phyloP scores from a whole-genome alignment of 78 protist genomes.

The Chrysochromulina parva region DNA sequence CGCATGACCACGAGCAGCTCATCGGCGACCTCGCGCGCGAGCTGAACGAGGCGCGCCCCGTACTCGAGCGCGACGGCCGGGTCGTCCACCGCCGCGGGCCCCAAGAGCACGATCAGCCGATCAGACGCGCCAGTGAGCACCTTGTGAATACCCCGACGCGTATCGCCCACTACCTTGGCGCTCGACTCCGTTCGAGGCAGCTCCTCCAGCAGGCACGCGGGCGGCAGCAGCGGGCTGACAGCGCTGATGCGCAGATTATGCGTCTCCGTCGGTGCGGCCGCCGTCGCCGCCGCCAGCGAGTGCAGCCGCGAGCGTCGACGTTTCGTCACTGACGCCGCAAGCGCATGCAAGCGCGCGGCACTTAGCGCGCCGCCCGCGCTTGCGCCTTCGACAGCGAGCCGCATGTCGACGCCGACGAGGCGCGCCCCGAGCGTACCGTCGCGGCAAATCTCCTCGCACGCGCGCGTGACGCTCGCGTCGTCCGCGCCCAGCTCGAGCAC shows the following conservation, averaged over 20 bases:
- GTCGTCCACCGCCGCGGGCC: conserved; percentile 21
- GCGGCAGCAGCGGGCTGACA: neutral
- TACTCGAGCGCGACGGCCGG: neutral
- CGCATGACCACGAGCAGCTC: neutral
- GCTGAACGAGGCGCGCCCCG: neutral
- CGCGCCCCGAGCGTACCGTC: no score
- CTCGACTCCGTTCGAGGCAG: neutral
- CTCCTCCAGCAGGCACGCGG: conserved; percentile 1
- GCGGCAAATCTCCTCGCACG: no score
- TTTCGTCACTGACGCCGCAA: no score
- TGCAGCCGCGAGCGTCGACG: no score
- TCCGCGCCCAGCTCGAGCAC: neutral
- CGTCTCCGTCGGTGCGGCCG: neutral
- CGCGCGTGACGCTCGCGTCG: neutral
- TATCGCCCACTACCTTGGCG: neutral
- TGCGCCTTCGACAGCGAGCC: no score
- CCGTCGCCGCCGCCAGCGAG: no score
- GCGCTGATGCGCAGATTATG: neutral
- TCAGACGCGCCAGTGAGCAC: neutral
- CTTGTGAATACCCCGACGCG: neutral
- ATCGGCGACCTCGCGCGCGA: neutral
- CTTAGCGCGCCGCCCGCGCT: no score
- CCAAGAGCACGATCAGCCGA: neutral
- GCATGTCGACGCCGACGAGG: no score
- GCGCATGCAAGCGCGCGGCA: no score